Base-by-base conservation (phyloP, 306 rosid genomes). In the Lathyrus aphaca region DNA sequence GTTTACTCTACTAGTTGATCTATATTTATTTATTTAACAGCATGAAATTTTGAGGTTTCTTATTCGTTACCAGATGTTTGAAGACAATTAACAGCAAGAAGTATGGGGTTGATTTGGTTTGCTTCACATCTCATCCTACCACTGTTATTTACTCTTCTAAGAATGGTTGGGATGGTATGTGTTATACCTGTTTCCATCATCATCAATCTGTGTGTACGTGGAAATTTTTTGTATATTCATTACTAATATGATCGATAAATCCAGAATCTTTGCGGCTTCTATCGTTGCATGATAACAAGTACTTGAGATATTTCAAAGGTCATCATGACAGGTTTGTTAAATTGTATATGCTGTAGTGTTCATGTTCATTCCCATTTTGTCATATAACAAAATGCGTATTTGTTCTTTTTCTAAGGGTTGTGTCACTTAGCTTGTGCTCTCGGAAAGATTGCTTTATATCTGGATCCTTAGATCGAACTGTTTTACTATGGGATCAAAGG, bases 161-260 rank as follows among this genome's bases (percentile, higher is more conserved):
- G 89, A 94, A 94, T 80, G 98, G 98, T 40, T 91, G 98, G 98
- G 98, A 94, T 74, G 98, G 98, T 88, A 83, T 35, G 89, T 72
- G 37, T 64, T 30, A 54, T 44, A 17, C 43, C 9, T 44, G 63
- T 19, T 50, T 69, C 16, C 21, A 42, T 70, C 59, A 66, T 72
- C 29, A 39, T 65, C 35, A 25, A 40, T 21, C 40, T 67, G 64
- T 8, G 21, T 64, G 3, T 16, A 17, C 23, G 23, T 15, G 18
- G 16, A 35, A 35, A 35, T 29, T 9, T 46, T 71, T 72, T 15
- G 37, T 69, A 13, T 37, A 43, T 38, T 39, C 29, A 38, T 70
- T 65, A 50, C 45, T 82, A 19, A 83, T 55, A 45, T 72, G 71
- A 25, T 63, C 11, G 51, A 45, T 77, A 39, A 25, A 53, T 69